phyloP scores from a whole-genome alignment of 106 monocot species.

The Gastrodia elata region DNA sequence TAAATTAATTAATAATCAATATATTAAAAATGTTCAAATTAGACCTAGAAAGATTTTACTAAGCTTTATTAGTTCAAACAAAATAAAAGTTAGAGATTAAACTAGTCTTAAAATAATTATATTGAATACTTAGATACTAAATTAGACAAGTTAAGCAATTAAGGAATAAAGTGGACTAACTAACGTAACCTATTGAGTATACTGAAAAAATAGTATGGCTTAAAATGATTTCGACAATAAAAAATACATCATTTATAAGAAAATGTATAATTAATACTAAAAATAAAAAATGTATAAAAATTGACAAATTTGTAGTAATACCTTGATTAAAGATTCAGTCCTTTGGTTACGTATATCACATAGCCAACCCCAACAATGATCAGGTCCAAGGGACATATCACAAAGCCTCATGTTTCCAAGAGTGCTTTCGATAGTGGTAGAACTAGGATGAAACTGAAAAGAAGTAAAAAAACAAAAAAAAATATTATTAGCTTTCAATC shows the following conservation, averaged over 20 bases:
- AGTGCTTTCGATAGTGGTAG: conserved; percentile 74
- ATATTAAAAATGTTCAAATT: too few relatives aligned
- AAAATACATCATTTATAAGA: neutral
- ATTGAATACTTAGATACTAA: too few relatives aligned
- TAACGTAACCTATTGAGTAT: too few relatives aligned
- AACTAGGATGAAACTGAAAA: conserved; percentile 77
- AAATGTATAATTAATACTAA: neutral
- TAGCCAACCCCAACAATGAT: conserved; percentile 84
- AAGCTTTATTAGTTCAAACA: too few relatives aligned
- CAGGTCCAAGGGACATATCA: conserved; percentile 77
- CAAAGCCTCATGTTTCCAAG: conserved; percentile 79
- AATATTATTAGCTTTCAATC: neutral
- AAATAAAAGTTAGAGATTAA: too few relatives aligned
- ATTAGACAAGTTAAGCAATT: too few relatives aligned
- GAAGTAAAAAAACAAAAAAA: neutral
- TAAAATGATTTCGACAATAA: neutral
- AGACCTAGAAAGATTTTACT: too few relatives aligned
- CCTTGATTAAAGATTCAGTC: conserved; percentile 81
- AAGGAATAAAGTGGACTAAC: too few relatives aligned
- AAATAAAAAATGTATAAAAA: too few relatives aligned
- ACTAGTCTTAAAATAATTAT: too few relatives aligned
- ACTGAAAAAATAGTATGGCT: too few relatives aligned
- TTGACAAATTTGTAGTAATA: conserved; percentile 12
- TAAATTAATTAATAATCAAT: too few relatives aligned
- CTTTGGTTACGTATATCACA: conserved; percentile 78